Conservation (phyloP, 768 basidiomycete genomes). For the Guyanaporus albipodus region DNA sequence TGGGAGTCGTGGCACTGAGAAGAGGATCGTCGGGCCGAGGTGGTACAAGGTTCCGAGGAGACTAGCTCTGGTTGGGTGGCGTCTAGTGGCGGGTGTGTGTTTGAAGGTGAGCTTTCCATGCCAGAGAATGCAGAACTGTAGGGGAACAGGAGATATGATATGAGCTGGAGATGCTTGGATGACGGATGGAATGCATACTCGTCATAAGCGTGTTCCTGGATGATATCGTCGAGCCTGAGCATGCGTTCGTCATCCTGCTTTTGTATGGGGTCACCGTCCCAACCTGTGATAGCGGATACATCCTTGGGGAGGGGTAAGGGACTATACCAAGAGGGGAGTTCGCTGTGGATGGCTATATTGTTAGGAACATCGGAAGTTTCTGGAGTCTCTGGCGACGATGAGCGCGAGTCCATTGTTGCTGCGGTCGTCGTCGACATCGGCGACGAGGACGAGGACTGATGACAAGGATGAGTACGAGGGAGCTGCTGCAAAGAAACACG, state of each 20-base stretch:
- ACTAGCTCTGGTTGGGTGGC: constrained; percentile 36
- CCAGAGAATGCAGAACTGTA: constrained; percentile 20
- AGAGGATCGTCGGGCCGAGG: constrained; percentile 29
- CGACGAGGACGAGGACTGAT: constrained; percentile 8
- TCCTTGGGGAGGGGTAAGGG: constrained; percentile 42
- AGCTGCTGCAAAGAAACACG: not conserved
- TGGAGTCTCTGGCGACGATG: constrained; percentile 69
- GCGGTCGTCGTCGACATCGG: constrained; percentile 59
- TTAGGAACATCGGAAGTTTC: constrained; percentile 55
- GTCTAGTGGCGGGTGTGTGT: constrained; percentile 14
- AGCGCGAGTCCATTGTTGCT: constrained; percentile 54
- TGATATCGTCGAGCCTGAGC: constrained; percentile 67
- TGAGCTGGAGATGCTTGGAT: not conserved
- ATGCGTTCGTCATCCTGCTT: constrained; percentile 54
- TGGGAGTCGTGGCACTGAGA: constrained; percentile 25
- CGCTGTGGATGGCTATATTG: constrained; percentile 47
- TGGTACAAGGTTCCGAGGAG: constrained; percentile 29
- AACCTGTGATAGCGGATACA: constrained; percentile 36
- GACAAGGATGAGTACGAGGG: constrained; percentile 1
- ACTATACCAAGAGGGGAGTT: constrained; percentile 55
- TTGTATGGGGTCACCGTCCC: constrained; percentile 42
- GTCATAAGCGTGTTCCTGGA: constrained; percentile 71
- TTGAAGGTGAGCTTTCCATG: constrained; percentile 16
- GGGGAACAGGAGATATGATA: constrained; percentile 1
- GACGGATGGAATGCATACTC: constrained; percentile 47